Percentiles rank a stretch among this genome's conserved stretches.
Conservation (phyloP, 2,329 filamentous ascomycete species). For the Stromatinia cepivora region DNA sequence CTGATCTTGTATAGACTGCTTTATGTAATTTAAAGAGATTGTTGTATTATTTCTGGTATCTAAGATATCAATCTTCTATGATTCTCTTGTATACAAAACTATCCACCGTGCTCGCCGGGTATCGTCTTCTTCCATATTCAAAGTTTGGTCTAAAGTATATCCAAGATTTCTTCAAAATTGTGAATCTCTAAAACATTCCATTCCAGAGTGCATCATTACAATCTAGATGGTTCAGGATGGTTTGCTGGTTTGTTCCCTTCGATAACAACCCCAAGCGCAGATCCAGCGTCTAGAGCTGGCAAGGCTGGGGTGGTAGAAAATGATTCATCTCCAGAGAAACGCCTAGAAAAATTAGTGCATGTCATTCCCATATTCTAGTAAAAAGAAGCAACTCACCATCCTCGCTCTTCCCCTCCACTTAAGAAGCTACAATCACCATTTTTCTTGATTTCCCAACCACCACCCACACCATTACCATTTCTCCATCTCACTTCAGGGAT, state of each 20-base stretch:
- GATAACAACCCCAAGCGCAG: slow-evolving; percentile 42
- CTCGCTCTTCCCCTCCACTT: slow-evolving; percentile 76
- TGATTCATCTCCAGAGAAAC: slow-evolving; percentile 58
- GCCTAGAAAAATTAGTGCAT: slow-evolving; percentile 40
- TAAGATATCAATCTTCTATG: neutral
- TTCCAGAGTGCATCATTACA: slow-evolving; percentile 12
- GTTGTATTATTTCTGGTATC: neutral
- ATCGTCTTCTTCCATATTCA: slow-evolving; percentile 6
- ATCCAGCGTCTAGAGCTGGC: slow-evolving; percentile 39
- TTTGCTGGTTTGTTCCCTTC: slow-evolving; percentile 36
- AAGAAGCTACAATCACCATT: slow-evolving; percentile 89
- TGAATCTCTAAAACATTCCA: neutral
- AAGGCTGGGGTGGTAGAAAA: slow-evolving; percentile 45
- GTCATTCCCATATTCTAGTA: neutral
- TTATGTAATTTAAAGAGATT: neutral
- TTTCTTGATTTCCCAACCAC: slow-evolving; percentile 75
- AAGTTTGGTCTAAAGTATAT: slow-evolving; percentile 8
- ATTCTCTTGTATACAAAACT: slow-evolving; percentile 6
- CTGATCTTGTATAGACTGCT: neutral
- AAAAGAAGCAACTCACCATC: slow-evolving; percentile 63
- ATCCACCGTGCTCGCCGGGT: neutral
- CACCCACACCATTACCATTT: slow-evolving; percentile 61
- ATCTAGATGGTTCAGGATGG: slow-evolving; percentile 22
- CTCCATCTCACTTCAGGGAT: slow-evolving; percentile 55
- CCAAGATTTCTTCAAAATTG: neutral